A percentile compares a stretch with the other conserved stretches of the same genome.
Evolutionary conservation across 176 grass and related monocot genomes (phyloP).

Genomic region (Musa beccarii): DNA sequence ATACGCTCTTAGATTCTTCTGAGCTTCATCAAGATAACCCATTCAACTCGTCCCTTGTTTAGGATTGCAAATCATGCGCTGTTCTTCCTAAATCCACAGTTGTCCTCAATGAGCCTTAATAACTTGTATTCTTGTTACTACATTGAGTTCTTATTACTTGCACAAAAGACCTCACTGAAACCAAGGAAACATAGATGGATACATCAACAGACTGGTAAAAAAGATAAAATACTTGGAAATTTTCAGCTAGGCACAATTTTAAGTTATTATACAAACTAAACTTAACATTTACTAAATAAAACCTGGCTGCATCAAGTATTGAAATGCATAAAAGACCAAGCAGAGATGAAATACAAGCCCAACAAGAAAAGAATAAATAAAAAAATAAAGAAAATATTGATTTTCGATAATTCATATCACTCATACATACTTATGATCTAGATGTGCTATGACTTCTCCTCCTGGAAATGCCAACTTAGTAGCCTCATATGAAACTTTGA

Average conservation of each 20-base stretch:
- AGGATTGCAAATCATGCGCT: background rate
- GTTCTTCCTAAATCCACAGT: background rate
- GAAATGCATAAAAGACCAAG: background rate
- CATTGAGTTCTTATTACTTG: no score
- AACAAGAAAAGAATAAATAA: background rate
- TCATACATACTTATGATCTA: slow-evolving; percentile 89
- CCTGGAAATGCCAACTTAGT: slow-evolving; percentile 78
- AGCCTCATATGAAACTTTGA: slow-evolving; percentile 82
- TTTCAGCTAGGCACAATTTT: no score
- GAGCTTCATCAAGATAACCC: background rate
- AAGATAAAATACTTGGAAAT: no score
- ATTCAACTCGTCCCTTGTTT: background rate
- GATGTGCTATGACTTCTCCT: slow-evolving; percentile 80
- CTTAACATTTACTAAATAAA: background rate
- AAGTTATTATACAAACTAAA: no score
- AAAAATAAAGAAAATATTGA: background rate
- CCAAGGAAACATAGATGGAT: no score
- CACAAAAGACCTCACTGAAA: no score
- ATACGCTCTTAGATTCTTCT: background rate
- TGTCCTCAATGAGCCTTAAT: no score
- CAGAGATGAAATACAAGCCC: background rate
- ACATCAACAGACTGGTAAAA: no score
- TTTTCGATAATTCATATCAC: background rate
- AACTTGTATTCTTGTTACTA: no score
- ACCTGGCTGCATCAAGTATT: background rate